A percentile compares a stretch with the other conserved stretches of the same genome.
These are phyloP conservation scores for Gynochthodes officinalis DNA, from an alignment of 257 asterid species.

Conservation along the genomic window DNA sequence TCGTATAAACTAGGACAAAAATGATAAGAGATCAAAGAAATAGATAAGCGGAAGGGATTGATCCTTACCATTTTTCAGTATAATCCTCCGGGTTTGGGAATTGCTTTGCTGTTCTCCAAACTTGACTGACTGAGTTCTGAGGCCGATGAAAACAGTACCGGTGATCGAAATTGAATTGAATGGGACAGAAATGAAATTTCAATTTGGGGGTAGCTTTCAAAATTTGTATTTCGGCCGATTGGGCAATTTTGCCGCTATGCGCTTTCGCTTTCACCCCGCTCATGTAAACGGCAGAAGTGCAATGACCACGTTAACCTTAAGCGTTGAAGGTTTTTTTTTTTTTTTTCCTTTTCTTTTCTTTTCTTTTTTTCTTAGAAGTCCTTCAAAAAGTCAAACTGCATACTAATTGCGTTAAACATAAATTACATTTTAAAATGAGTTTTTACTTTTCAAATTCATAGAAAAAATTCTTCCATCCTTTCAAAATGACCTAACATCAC, in stretches of 20 bases:
- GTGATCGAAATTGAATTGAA: slow-evolving; percentile 1
- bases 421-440: too few species aligned
- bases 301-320: not conserved
- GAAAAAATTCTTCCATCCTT: too few species aligned
- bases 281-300: too few species aligned
- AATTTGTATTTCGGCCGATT: not conserved
- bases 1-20: not conserved
- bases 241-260: not conserved
- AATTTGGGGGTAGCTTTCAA: not conserved
- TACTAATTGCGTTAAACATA: too few species aligned
- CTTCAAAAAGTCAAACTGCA: too few species aligned
- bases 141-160: not conserved
- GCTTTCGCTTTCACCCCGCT: too few species aligned
- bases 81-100: too few species aligned
- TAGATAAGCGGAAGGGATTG: not conserved
- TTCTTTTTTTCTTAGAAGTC: too few species aligned
- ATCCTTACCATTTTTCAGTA: slow-evolving; percentile 3
- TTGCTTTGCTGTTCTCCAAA: not conserved
- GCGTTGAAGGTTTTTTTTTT: too few species aligned
- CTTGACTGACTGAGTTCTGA: not conserved
- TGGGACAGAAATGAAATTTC: not conserved
- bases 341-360: too few species aligned
- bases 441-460: too few species aligned
- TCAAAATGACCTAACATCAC: too few species aligned
- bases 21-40: not conserved